Base-by-base conservation (phyloP, 768 basidiomycete genomes). In the Asterophora lycoperdoides region DNA sequence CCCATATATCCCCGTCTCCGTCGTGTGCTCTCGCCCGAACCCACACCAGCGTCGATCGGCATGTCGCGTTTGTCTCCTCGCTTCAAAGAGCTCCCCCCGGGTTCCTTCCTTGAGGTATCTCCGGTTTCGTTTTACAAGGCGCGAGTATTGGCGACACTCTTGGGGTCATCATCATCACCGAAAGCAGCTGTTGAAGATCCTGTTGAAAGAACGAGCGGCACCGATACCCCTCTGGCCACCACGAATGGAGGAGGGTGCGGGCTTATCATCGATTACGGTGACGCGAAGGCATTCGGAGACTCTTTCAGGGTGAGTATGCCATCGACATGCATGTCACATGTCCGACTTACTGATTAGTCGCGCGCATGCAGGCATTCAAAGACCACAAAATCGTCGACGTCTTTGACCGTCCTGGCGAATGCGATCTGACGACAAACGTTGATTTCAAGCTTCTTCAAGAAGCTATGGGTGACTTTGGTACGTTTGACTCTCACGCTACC, bases 341-440 rank as follows among this genome's bases (percentile, higher is more conserved):
- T 17, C n/a, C 20, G 32, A 28, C 39, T 15, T 26, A 34, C 47
- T 20, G 29, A 17, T 40, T 23, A 6, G 23, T 23, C 6, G 23
- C 46, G 29, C 41, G 36, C 38, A 20, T 51, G 41, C 51, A 97
- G 94, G 96, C 88, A 0, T 97, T 99, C 76, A 86, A 85, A 64
- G 73, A 81, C 17, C 96, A 98, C 62, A 76, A 83, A 49, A 81
- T 92, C 11, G 86, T 89, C 1, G 86, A 94, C 62, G 74, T 89
- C 3, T 95, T 98, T 60, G 75, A 86, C 44, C 70, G 75, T 8
- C 93, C 94, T 0, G 96, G 96, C 14, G 77, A 88, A 35, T 86
- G 89, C 35, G 96, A 99, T 65, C 68, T 98, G 40, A 99, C 96
- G 0, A 84, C 88, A n/a, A 96, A 98, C 60, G 95, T 99, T 41